These are phyloP conservation scores for Fonsecaea monophora DNA, from an alignment of 2,329 filamentous ascomycete species.

Conservation along the genomic window DNA sequence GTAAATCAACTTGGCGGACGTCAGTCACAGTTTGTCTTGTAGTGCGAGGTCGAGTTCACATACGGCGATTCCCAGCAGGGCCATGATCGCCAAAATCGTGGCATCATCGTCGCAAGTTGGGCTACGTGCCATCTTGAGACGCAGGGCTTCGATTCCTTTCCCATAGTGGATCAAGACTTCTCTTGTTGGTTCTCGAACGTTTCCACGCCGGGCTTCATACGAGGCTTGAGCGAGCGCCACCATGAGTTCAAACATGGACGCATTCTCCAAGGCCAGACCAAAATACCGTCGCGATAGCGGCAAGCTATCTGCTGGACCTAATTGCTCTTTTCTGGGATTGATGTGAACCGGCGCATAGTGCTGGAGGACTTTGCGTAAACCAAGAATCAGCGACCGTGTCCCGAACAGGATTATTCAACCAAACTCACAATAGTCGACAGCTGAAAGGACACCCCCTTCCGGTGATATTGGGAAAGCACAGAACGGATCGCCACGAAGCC, in stretches of 20 bases:
- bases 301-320: constrained; percentile 16
- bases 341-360: constrained; percentile 20
- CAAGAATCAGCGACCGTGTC: background rate
- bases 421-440: constrained; percentile 21
- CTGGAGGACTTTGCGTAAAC: constrained; percentile 11
- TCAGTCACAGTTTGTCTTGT: background rate
- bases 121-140: constrained; percentile 14
- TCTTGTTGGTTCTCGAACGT: constrained; percentile 9
- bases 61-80: constrained; percentile 20
- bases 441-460: constrained; percentile 8
- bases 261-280: constrained; percentile 19
- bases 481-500: constrained; percentile 21
- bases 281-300: constrained; percentile 18
- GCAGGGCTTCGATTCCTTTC: constrained; percentile 19
- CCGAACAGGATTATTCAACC: background rate
- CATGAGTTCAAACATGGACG: constrained; percentile 23
- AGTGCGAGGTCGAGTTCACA: background rate
- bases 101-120: constrained; percentile 23
- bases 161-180: constrained; percentile 24
- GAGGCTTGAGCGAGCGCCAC: constrained; percentile 19
- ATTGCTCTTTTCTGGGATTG: constrained; percentile 17
- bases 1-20: constrained; percentile 12
- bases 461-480: constrained; percentile 19
- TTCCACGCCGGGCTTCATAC: constrained; percentile 4
- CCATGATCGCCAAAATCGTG: constrained; percentile 19